Conservation (phyloP, 805 yeast species). For the Naumovozyma dairenensis region DNA sequence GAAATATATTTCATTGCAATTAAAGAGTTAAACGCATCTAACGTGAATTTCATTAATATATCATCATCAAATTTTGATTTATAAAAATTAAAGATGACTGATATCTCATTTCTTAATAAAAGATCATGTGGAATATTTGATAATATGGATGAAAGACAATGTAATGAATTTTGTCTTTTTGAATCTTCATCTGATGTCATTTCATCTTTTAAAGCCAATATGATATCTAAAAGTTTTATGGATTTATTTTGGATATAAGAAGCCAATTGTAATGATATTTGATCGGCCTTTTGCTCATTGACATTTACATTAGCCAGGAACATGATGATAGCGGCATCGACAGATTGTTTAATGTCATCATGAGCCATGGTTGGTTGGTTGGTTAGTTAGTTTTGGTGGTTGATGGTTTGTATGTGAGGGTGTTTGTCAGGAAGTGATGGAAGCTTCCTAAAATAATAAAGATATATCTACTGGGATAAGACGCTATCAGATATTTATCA, state of each 20-base stretch:
- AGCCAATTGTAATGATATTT: slow-evolving; percentile 26
- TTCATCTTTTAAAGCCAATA: slow-evolving; percentile 49
- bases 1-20: slow-evolving; percentile 42
- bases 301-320: slow-evolving; percentile 35
- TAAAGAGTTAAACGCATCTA: slow-evolving; percentile 45
- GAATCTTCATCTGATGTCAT: slow-evolving; percentile 50
- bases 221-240: slow-evolving; percentile 39
- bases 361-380: too few species aligned
- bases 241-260: slow-evolving; percentile 16
- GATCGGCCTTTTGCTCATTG: slow-evolving; percentile 24
- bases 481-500: too few species aligned
- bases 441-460: too few species aligned
- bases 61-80: slow-evolving; percentile 60
- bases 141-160: slow-evolving; percentile 35
- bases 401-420: too few species aligned
- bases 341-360: too few species aligned
- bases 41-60: slow-evolving; percentile 40
- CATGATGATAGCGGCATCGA: slow-evolving; percentile 6
- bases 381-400: too few species aligned
- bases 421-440: too few species aligned
- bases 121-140: slow-evolving; percentile 19
- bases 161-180: slow-evolving; percentile 41
- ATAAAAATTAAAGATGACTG: slow-evolving; percentile 42
- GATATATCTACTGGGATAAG: too few species aligned
- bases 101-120: slow-evolving; percentile 32